A percentile compares a stretch with the other conserved stretches of the same genome.
phyloP scores from a whole-genome alignment of 768 basidiomycete genomes.

The Amanita fuliginea region DNA sequence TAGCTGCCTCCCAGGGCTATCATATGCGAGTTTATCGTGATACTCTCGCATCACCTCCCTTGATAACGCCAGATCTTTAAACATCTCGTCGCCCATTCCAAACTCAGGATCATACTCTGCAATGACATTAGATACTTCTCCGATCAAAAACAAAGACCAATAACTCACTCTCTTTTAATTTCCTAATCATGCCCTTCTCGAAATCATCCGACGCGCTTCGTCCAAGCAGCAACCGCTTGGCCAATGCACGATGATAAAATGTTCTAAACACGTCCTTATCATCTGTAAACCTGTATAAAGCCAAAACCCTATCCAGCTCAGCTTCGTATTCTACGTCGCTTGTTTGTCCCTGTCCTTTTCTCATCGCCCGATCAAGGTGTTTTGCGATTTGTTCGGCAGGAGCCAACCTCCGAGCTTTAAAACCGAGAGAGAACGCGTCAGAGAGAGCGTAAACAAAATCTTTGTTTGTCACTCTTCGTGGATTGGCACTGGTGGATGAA shows the following conservation, averaged over 20 bases:
- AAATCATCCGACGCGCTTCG: constrained; percentile 82
- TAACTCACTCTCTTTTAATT: constrained; percentile 62
- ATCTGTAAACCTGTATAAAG: constrained; percentile 76
- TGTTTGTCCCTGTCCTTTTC: constrained; percentile 68
- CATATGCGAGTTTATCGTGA: constrained; percentile 30
- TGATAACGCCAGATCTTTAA: constrained; percentile 78
- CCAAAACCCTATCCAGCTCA: constrained; percentile 55
- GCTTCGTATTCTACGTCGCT: constrained; percentile 53
- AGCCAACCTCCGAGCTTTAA: constrained; percentile 67
- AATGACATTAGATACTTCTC: background rate
- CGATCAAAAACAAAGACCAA: background rate
- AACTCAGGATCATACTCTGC: constrained; percentile 94
- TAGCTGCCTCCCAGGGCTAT: constrained; percentile 36
- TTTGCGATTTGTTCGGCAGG: constrained; percentile 93
- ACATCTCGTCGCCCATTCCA: constrained; percentile 91
- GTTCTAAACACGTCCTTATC: constrained; percentile 92
- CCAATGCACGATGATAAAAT: constrained; percentile 81
- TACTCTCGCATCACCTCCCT: constrained; percentile 63
- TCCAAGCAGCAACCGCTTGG: constrained; percentile 79
- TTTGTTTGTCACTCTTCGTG: constrained; percentile 30
- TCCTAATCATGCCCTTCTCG: constrained; percentile 75
- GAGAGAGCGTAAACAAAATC: constrained; percentile 57
- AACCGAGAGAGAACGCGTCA: constrained; percentile 65
- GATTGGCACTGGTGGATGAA: constrained; percentile 21
- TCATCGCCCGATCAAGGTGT: constrained; percentile 78